Base-by-base conservation (phyloP, 1,139 yeast genomes). In the Suhomyces choctaworum region DNA sequence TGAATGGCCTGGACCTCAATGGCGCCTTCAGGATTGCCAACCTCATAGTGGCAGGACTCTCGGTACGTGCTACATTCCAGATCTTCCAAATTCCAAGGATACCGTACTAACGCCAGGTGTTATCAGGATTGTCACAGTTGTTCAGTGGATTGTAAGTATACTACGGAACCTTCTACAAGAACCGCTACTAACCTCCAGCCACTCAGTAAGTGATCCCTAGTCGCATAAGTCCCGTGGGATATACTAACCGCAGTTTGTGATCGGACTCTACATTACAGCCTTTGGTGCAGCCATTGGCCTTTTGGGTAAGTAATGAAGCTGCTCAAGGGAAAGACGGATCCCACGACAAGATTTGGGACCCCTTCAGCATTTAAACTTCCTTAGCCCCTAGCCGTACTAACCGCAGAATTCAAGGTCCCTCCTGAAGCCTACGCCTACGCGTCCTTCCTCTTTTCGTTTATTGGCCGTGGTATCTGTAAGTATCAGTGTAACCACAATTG, bases 371-470 rank as follows among this genome's bases (percentile, higher is more conserved):
- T n/a, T n/a, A n/a, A n/a, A n/a, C n/a, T n/a, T n/a, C n/a, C n/a
- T n/a, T n/a, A n/a, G n/a, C n/a, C n/a, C n/a, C 22, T 16, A 8
- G 15, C 24, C 10, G 10, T 41, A 47, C 50, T 50, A 51, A 49
- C 54, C 5, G 13, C 38, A 58, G 90, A 83, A 53, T 81, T 82
- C 54, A 66, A 73, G 47, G 77, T 80, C 32, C 87, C 87, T 4
- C 76, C 86, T 2, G 77, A 79, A 46, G 76, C 89, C 7, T 73
- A 78, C 47, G 73, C 78, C 10, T 87, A 81, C 54, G 92, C 84
- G 13, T 84, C 95, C 2, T 88, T 89, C 52, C 66, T 85, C 47
- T 85, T 84, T 57, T 85, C 95, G 11, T 88, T 88, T 53, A 61
- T 85, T 12, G 96, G 96, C 4, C 75, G 96, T 51, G 96, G 96